Percentiles rank a stretch among this genome's conserved stretches.
phyloP scores from a whole-genome alignment of 352 stramenopile genomes.

The Blastocystis sp. region DNA sequence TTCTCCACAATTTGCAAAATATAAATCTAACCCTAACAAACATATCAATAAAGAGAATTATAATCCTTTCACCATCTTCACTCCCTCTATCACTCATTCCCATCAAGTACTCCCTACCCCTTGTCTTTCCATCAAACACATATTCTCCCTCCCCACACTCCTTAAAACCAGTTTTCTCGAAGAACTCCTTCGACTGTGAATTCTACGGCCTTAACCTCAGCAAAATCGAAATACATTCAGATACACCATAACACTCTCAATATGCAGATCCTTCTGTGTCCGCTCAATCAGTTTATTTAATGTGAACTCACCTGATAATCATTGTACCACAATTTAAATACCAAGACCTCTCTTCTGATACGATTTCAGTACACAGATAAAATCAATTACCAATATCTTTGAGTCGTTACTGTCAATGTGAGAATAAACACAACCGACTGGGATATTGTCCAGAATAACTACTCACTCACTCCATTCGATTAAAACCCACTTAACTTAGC shows the following conservation, averaged over 20 bases:
- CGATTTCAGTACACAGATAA: conserved; percentile 33
- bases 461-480: neutral
- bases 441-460: conserved; percentile 67
- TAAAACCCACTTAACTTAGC: conserved; percentile 18
- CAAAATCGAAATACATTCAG: neutral
- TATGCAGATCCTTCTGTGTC: neutral
- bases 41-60: neutral
- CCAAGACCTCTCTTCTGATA: conserved; percentile 45
- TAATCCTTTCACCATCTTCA: neutral
- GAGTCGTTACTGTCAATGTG: conserved; percentile 13
- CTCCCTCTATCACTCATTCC: neutral
- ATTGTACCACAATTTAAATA: neutral
- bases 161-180: conserved; percentile 15
- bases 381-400: conserved; percentile 7
- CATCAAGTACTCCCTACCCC: neutral
- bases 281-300: conserved; percentile 10
- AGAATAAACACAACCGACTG: conserved; percentile 48
- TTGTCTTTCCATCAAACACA: neutral
- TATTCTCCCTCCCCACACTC: neutral
- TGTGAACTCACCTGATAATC: neutral
- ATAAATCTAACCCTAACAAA: neutral
- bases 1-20: neutral
- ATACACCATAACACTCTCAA: neutral
- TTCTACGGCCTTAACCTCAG: neutral
- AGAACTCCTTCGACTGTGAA: neutral